Evolutionary conservation across 2,329 filamentous ascomycete species (phyloP).

Genomic region (Macrophomina pseudophaseolina): DNA sequence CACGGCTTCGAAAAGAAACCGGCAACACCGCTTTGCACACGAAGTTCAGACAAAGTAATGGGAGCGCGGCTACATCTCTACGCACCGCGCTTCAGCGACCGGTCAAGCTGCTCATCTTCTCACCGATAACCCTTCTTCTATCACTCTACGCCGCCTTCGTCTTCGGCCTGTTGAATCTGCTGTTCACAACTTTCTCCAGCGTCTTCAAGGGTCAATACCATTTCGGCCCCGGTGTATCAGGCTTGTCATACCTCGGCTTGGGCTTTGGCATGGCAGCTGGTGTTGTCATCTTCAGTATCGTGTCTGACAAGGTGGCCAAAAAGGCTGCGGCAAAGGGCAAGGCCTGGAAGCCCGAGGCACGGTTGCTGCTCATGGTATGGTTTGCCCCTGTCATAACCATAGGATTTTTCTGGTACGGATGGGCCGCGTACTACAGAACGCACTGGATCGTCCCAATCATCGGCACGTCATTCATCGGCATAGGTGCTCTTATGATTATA

Average conservation of each 20-base stretch:
- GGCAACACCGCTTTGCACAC: constrained; percentile 43
- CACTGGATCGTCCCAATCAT: constrained; percentile 13
- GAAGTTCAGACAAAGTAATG: too few species aligned
- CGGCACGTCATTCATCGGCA: neutral
- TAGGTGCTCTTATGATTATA: neutral
- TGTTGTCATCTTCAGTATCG: constrained; percentile 11
- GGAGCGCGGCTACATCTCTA: too few species aligned
- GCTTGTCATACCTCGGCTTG: constrained; percentile 23
- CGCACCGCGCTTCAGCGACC: constrained; percentile 33
- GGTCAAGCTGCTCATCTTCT: constrained; percentile 34
- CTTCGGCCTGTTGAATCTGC: constrained; percentile 30
- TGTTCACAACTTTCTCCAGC: constrained; percentile 32
- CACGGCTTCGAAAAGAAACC: constrained; percentile 61
- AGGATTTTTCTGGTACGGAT: constrained; percentile 51
- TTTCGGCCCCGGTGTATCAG: constrained; percentile 4
- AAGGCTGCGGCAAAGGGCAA: neutral
- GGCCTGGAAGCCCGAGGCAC: constrained; percentile 25
- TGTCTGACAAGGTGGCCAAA: constrained; percentile 12
- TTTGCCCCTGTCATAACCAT: constrained; percentile 37
- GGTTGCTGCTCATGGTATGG: constrained; percentile 28
- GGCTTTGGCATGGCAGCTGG: constrained; percentile 18
- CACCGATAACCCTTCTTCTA: constrained; percentile 32
- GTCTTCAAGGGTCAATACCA: constrained; percentile 22
- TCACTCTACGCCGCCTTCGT: constrained; percentile 28
- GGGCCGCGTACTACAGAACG: neutral